These are phyloP conservation scores for Aspergillus aculeatus DNA, from an alignment of 2,329 filamentous ascomycete genomes.

Conservation along the genomic window DNA sequence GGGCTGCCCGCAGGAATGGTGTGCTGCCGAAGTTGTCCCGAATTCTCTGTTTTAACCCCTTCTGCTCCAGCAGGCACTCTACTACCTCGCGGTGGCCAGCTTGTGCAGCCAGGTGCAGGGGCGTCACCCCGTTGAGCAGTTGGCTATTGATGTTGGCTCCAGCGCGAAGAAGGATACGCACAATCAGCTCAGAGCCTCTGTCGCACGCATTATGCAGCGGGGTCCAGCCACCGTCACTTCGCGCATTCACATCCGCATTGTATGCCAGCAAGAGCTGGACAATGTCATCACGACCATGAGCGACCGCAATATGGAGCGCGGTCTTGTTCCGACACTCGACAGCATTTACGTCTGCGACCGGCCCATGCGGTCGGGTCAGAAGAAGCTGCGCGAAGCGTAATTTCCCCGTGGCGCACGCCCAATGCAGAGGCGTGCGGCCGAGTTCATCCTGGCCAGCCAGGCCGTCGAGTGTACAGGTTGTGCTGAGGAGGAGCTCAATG, in stretches of 20 bases:
- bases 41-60: slow-evolving; percentile 32
- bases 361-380: slow-evolving; percentile 36
- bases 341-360: slow-evolving; percentile 42
- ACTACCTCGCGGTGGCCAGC: slow-evolving; percentile 40
- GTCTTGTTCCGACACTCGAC: slow-evolving; percentile 46
- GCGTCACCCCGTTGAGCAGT: slow-evolving; percentile 39
- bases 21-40: slow-evolving; percentile 43
- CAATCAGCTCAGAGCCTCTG: slow-evolving; percentile 48
- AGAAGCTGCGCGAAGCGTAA: slow-evolving; percentile 51
- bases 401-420: slow-evolving; percentile 59
- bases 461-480: slow-evolving; percentile 43
- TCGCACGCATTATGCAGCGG: slow-evolving; percentile 55
- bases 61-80: slow-evolving; percentile 33
- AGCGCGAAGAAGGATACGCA: slow-evolving; percentile 43
- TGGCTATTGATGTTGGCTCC: slow-evolving; percentile 40
- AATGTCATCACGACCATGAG: slow-evolving; percentile 42
- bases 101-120: slow-evolving; percentile 43
- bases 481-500: slow-evolving; percentile 41
- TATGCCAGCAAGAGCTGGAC: slow-evolving; percentile 43
- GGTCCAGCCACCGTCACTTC: slow-evolving; percentile 53
- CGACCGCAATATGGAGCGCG: slow-evolving; percentile 51
- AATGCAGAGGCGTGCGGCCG: slow-evolving; percentile 56
- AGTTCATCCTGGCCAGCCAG: slow-evolving; percentile 43
- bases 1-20: slow-evolving; percentile 41
- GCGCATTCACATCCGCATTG: slow-evolving; percentile 48